phyloP scores from a whole-genome alignment of 148 eudicot genomes.

The Limonium bicolor region DNA sequence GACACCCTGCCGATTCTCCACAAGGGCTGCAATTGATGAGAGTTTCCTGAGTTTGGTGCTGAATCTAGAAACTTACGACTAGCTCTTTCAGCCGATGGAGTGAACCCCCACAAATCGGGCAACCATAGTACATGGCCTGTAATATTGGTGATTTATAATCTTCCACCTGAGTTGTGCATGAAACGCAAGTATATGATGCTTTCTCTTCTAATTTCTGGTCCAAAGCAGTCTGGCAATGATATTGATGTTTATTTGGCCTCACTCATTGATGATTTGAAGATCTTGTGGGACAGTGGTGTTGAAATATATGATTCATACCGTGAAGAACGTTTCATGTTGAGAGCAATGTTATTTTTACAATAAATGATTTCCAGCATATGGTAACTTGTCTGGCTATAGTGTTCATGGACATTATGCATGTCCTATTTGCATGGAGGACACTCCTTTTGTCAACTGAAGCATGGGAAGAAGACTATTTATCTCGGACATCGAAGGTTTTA shows the following conservation, averaged over 20 bases:
- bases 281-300: slow-evolving; percentile 11
- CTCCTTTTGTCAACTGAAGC: not conserved
- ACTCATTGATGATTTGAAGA: slow-evolving; percentile 8
- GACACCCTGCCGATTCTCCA: slow-evolving; percentile 8
- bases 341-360: slow-evolving; percentile 7
- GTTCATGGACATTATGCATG: not conserved
- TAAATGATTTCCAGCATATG: slow-evolving; percentile 12
- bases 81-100: slow-evolving; percentile 14
- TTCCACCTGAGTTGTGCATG: slow-evolving; percentile 15
- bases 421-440: slow-evolving; percentile 5
- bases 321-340: slow-evolving; percentile 4
- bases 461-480: not conserved
- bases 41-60: not conserved
- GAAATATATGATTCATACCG: not conserved
- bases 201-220: not conserved
- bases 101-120: slow-evolving; percentile 1
- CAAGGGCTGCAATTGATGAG: slow-evolving; percentile 13
- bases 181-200: slow-evolving; percentile 15
- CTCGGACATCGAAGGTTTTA: not conserved
- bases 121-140: slow-evolving; percentile 12
- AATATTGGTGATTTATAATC: slow-evolving; percentile 8
- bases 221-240: not conserved
- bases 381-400: not conserved
- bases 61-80: slow-evolving; percentile 12
- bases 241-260: slow-evolving; percentile 1